phyloP scores from a whole-genome alignment of 164 flowering plant species.

The Hamamelis virginiana region DNA sequence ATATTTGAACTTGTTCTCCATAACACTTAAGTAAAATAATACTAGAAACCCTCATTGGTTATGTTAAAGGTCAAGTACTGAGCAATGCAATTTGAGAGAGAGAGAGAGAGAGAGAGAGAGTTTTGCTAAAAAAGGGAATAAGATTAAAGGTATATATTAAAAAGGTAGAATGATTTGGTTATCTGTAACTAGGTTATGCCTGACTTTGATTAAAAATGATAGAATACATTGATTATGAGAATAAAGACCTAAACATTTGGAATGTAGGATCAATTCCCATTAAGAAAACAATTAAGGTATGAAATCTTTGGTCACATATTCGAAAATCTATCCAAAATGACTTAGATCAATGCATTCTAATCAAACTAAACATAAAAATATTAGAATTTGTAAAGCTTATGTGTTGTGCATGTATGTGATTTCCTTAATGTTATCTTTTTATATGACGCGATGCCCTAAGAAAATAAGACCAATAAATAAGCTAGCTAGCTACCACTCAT shows the following conservation, averaged over 20 bases:
- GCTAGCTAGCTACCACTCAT: no score
- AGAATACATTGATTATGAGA: constrained; percentile 23
- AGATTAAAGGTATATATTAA: constrained; percentile 15
- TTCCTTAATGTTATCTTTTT: no score
- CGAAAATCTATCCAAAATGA: not conserved
- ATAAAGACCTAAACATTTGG: constrained; percentile 24
- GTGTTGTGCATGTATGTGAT: no score
- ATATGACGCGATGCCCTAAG: no score
- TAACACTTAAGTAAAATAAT: constrained; percentile 9
- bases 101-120: not conserved
- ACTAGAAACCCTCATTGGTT: constrained; percentile 11
- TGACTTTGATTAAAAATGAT: constrained; percentile 21
- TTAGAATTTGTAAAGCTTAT: no score
- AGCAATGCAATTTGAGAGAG: no score
- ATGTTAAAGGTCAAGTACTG: not conserved
- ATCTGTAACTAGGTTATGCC: constrained; percentile 24
- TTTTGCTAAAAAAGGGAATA: constrained; percentile 18
- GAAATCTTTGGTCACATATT: constrained; percentile 4
- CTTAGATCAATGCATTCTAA: not conserved
- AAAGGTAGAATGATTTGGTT: constrained; percentile 11
- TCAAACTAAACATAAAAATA: not conserved
- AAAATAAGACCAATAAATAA: no score
- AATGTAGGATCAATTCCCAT: constrained; percentile 29
- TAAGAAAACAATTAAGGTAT: constrained; percentile 10
- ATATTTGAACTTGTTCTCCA: constrained; percentile 20